Conservation (phyloP, 2,329 filamentous ascomycete species). For the Pyrenochaeta sp. region DNA sequence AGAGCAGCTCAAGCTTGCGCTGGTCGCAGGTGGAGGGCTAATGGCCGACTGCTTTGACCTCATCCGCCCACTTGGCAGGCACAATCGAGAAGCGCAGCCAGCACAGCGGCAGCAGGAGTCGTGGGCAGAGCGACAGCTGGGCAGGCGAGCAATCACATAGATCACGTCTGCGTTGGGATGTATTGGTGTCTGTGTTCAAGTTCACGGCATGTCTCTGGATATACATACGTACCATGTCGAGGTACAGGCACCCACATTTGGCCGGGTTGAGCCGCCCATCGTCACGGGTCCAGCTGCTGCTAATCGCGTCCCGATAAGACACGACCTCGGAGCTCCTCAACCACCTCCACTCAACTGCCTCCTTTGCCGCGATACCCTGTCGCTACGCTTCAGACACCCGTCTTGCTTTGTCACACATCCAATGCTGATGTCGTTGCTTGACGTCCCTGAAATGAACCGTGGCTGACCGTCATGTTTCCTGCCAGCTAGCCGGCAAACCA, state of each 20-base stretch:
- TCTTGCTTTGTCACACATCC: no score
- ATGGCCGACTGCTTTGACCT: constrained; percentile 28
- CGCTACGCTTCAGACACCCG: no score
- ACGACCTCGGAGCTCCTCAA: no score
- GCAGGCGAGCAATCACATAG: no score
- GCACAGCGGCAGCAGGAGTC: not conserved
- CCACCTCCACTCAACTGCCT: no score
- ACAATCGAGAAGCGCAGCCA: constrained; percentile 18
- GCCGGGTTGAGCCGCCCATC: constrained; percentile 4
- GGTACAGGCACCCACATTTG: constrained; percentile 18
- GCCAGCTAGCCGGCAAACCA: no score
- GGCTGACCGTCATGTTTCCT: not conserved
- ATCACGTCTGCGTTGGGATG: no score
- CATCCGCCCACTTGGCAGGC: constrained; percentile 33
- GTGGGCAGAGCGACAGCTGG: no score
- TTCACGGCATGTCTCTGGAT: not conserved
- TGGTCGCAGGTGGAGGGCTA: constrained; percentile 11
- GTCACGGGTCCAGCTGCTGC: constrained; percentile 20
- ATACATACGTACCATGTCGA: constrained; percentile 3
- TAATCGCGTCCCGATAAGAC: constrained; percentile 24
- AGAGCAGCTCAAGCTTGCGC: constrained; percentile 12
- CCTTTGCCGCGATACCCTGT: no score
- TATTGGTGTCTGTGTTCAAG: not conserved
- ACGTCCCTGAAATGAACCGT: no score
- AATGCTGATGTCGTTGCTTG: no score